Base-by-base conservation (phyloP, 805 yeast genomes). In the Candida morakotiae region DNA sequence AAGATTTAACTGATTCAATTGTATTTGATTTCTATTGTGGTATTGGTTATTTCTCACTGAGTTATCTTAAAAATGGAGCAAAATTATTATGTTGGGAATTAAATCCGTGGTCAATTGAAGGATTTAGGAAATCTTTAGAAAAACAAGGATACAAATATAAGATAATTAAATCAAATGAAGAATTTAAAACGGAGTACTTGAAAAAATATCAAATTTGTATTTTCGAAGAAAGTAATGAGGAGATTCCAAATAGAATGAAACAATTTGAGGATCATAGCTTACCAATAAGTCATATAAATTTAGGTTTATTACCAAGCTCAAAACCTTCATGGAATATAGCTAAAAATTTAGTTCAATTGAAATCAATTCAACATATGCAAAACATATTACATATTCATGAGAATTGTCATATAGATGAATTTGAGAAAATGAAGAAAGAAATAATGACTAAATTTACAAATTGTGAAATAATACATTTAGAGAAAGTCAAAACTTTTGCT, bases 61-160 rank as follows among this genome's bases (percentile, higher is more conserved):
- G 85, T 31, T 87, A 87, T 50, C 61, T 83, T 31, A 64, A 63
- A 33, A 62, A 68, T 20, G 70, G 71, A 1, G 86, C 87, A 2
- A 49, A 58, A 6, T 59, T 85, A 1, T 70, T 79, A 33, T 80
- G 94, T 51, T 87, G 95, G 87, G 96, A 87, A 43, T 56, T 87
- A 30, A 87, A 87, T 48, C 84, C 87, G 2, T 86, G 93, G 93
- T 83, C 91, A 31, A 71, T 83, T 3, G 78, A 80, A 46, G 96
- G 94, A 0, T 63, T 87, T 26, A 48, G 59, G 2, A 62, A 77
- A 28, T 88, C 88, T 1, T 69, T 81, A 4, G 27, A 39, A 2
- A 53, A 47, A 2, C 83, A 79, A 44, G 57, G 60, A 8, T 64
- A 71, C 51, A 53, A 46, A 2, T 67, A 62, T 38, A 55, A 57